phyloP scores from a whole-genome alignment of 495 filamentous ascomycete species.

The Massariosphaeria phaeospora region DNA sequence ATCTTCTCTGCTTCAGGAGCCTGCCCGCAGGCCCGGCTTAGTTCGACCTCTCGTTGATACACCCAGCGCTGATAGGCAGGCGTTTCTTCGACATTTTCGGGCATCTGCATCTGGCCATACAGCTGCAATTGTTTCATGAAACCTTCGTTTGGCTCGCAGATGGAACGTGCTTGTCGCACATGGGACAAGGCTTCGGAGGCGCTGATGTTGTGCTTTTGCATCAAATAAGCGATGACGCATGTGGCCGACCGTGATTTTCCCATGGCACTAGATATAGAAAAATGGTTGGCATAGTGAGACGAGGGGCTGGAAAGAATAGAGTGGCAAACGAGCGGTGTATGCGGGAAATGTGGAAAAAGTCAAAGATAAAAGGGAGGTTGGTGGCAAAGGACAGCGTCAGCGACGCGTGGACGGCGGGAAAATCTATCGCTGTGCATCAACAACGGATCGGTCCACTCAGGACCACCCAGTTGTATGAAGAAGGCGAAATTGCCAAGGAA shows the following conservation, averaged over 20 bases:
- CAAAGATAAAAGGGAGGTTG: conserved; percentile 1
- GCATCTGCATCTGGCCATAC: conserved; percentile 77
- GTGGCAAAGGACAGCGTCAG: neutral
- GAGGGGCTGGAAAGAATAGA: conserved; percentile 10
- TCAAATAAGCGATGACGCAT: conserved; percentile 77
- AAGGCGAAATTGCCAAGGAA: conserved; percentile 40
- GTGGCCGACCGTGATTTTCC: conserved; percentile 89
- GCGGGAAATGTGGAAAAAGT: conserved; percentile 1
- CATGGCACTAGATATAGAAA: conserved; percentile 66
- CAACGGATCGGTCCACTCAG: no score
- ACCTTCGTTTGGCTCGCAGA: conserved; percentile 79
- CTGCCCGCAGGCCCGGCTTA: conserved; percentile 62
- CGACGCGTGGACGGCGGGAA: conserved; percentile 6
- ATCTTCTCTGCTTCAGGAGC: conserved; percentile 62
- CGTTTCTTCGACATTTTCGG: conserved; percentile 60
- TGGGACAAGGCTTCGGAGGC: conserved; percentile 56
- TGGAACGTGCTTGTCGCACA: conserved; percentile 60
- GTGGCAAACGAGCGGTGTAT: conserved; percentile 35
- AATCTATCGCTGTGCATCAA: no score
- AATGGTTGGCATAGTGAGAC: conserved; percentile 31
- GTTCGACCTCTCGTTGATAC: conserved; percentile 70
- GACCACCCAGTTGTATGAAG: conserved; percentile 15
- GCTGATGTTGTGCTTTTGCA: conserved; percentile 56
- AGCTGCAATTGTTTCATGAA: conserved; percentile 84
- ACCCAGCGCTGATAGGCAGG: conserved; percentile 85